A percentile compares a stretch with the other conserved stretches of the same genome.
phyloP scores from a whole-genome alignment of 73 alveolate genomes.

The Paramecium caudatum region DNA sequence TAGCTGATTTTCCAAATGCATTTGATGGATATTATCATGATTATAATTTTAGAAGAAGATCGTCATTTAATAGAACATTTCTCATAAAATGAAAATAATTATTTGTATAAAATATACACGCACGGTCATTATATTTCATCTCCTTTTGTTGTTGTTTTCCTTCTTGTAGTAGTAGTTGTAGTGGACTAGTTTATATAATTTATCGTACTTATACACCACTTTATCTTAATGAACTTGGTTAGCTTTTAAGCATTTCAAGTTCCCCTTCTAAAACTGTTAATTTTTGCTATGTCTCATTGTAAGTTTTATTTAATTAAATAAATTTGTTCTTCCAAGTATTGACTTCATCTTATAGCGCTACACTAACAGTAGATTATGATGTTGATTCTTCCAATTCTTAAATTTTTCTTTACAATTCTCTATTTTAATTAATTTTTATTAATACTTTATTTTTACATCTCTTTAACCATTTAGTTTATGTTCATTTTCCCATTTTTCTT shows the following conservation, averaged over 20 bases:
- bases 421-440: background rate
- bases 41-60: slow-evolving; percentile 11
- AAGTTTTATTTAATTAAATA: background rate
- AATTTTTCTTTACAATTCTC: background rate
- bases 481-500: slow-evolving; percentile 29
- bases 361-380: background rate
- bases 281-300: background rate
- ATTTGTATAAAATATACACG: background rate
- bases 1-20: background rate
- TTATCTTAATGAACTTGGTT: background rate
- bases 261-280: background rate
- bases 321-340: slow-evolving; percentile 12
- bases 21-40: slow-evolving; percentile 15
- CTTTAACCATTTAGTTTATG: background rate
- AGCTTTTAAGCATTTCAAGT: background rate
- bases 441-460: background rate
- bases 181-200: background rate
- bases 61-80: slow-evolving; percentile 26
- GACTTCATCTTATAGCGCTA: background rate
- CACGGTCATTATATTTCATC: background rate
- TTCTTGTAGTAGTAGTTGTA: background rate
- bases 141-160: background rate
- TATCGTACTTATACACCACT: background rate
- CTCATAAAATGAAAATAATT: background rate
- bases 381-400: background rate